Conservation (phyloP, 495 filamentous ascomycete genomes). For the Neurospora sp. region DNA sequence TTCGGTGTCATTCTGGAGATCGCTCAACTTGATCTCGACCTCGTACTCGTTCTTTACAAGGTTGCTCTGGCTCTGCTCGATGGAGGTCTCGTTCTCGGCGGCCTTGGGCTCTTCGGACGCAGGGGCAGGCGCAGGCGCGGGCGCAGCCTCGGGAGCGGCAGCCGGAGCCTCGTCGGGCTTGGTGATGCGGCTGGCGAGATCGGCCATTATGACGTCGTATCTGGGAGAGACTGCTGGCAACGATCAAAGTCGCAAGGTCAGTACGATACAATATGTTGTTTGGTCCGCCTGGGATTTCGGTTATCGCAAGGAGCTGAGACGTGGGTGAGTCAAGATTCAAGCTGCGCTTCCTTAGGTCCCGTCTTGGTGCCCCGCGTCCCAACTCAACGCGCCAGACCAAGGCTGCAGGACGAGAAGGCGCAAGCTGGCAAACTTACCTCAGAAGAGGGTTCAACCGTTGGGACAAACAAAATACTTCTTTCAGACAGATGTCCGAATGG, state of each 20-base stretch:
- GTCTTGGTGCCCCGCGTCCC: background rate
- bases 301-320: background rate
- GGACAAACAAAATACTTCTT: background rate
- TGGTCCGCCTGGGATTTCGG: background rate
- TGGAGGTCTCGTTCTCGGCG: constrained; percentile 5
- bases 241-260: constrained; percentile 1
- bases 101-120: constrained; percentile 27
- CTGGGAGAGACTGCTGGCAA: background rate
- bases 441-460: background rate
- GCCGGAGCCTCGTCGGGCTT: constrained; percentile 24
- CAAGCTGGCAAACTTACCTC: background rate
- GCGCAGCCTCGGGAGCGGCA: constrained; percentile 16
- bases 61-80: constrained; percentile 16
- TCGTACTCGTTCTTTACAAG: constrained; percentile 68
- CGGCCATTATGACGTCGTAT: constrained; percentile 26
- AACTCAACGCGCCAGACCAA: background rate
- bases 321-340: background rate
- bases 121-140: constrained; percentile 49
- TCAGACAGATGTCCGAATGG: background rate
- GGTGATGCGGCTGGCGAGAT: constrained; percentile 56
- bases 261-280: background rate
- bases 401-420: background rate
- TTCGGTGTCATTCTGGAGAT: constrained; percentile 75
- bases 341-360: background rate
- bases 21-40: constrained; percentile 80